Percentiles rank a stretch among this genome's conserved stretches.
Evolutionary conservation across 2,329 filamentous ascomycete genomes (phyloP).

Genomic region (Macrophomina tecta): DNA sequence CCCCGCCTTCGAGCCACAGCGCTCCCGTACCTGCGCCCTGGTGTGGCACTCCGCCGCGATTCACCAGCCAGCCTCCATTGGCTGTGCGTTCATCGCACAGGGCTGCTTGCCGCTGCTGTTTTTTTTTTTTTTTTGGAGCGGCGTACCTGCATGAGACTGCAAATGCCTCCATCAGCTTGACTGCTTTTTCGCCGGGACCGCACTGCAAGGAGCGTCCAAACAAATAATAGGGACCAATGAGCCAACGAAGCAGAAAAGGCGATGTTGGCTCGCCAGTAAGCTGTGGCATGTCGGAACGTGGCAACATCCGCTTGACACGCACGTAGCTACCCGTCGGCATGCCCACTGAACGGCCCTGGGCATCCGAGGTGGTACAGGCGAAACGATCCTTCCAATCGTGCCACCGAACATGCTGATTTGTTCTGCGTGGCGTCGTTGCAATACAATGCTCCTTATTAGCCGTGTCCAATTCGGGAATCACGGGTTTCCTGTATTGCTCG

Average conservation of each 20-base stretch:
- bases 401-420: neutral
- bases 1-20: slow-evolving; percentile 20
- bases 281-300: neutral
- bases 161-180: neutral
- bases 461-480: neutral
- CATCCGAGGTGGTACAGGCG: neutral
- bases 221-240: too few relatives aligned
- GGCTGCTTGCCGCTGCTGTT: slow-evolving; percentile 6
- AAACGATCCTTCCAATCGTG: neutral
- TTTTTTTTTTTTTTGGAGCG: neutral
- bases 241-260: neutral
- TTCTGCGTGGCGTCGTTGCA: neutral
- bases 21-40: slow-evolving; percentile 13
- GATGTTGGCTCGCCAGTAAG: neutral
- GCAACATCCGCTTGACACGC: neutral
- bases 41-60: neutral
- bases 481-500: neutral
- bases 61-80: neutral
- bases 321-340: neutral
- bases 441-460: neutral
- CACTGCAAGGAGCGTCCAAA: too few relatives aligned
- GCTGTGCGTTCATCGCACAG: neutral
- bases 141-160: slow-evolving; percentile 17
- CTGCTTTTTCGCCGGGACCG: too few relatives aligned
- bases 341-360: neutral